A percentile compares a stretch with the other conserved stretches of the same genome.
These are phyloP conservation scores for Anaeromyces robustus DNA, from an alignment of 192 early-diverging fungal species.

Conservation along the genomic window DNA sequence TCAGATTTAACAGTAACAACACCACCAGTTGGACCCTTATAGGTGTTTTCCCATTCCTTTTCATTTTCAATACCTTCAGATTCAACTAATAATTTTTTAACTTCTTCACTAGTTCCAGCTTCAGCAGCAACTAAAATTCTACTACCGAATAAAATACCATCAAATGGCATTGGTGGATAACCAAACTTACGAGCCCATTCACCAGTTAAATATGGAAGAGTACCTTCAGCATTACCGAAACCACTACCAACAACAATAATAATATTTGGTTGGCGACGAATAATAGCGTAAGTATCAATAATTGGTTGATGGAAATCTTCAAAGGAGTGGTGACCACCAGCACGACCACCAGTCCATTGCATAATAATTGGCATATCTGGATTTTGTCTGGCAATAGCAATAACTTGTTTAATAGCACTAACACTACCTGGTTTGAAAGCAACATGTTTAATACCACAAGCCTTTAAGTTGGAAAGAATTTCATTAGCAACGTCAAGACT, in stretches of 20 bases:
- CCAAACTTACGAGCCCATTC: constrained; percentile 72
- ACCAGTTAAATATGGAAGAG: constrained; percentile 81
- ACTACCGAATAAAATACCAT: constrained; percentile 90
- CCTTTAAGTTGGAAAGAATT: constrained; percentile 53
- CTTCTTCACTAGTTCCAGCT: constrained; percentile 51
- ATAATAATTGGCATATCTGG: constrained; percentile 73
- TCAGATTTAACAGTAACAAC: constrained; percentile 77
- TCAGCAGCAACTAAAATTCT: constrained; percentile 91
- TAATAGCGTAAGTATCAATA: constrained; percentile 66
- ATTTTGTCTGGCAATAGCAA: constrained; percentile 66
- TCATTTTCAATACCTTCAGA: constrained; percentile 67
- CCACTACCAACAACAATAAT: constrained; percentile 80
- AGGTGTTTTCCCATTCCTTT: constrained; percentile 69
- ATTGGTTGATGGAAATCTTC: constrained; percentile 91
- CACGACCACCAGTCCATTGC: constrained; percentile 95
- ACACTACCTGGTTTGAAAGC: constrained; percentile 70
- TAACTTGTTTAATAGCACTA: constrained; percentile 64
- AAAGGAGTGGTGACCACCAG: constrained; percentile 90
- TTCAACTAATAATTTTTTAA: constrained; percentile 75
- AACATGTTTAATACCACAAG: constrained; percentile 62
- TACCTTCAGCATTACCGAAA: constrained; percentile 74
- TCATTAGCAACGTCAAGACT: constrained; percentile 69
- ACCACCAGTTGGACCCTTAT: constrained; percentile 56
- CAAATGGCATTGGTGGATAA: constrained; percentile 85
- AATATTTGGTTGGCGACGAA: constrained; percentile 65